Evolutionary conservation across 2,329 filamentous ascomycete genomes (phyloP).

Genomic region (Trichoderma semiorbis): DNA sequence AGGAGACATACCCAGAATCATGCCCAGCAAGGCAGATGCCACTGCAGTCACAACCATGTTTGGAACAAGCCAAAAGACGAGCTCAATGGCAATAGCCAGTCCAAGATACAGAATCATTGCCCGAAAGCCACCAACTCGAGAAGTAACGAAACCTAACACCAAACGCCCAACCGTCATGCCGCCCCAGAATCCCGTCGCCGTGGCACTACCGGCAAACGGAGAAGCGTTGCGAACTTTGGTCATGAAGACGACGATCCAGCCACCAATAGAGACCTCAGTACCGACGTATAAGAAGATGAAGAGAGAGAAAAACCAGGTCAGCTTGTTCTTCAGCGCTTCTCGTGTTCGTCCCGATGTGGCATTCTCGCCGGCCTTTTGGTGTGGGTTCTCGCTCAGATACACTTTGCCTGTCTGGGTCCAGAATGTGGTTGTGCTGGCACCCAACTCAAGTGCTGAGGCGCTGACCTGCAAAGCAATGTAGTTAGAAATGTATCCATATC

Average conservation of each 20-base stretch:
- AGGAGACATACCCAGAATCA: neutral
- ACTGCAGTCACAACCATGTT: slow-evolving; percentile 72
- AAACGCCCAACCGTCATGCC: slow-evolving; percentile 71
- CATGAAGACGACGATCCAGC: slow-evolving; percentile 86
- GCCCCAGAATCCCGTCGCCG: slow-evolving; percentile 77
- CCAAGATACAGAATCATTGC: slow-evolving; percentile 62
- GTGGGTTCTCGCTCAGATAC: slow-evolving; percentile 21
- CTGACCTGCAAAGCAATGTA: slow-evolving; percentile 50
- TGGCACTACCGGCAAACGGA: slow-evolving; percentile 63
- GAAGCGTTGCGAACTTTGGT: slow-evolving; percentile 66
- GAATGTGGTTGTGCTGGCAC: slow-evolving; percentile 52
- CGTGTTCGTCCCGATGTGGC: slow-evolving; percentile 41
- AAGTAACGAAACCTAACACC: slow-evolving; percentile 67
- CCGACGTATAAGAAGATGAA: slow-evolving; percentile 78
- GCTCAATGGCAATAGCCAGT: slow-evolving; percentile 60
- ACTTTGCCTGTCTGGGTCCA: slow-evolving; percentile 42
- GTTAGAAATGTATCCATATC: slow-evolving; percentile 23
- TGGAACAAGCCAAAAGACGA: slow-evolving; percentile 79
- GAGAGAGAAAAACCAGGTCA: slow-evolving; percentile 60
- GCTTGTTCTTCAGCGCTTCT: slow-evolving; percentile 8
- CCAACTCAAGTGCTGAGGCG: slow-evolving; percentile 51
- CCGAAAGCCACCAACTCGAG: slow-evolving; percentile 65
- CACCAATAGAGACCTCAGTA: slow-evolving; percentile 69
- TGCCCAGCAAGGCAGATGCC: slow-evolving; percentile 59
- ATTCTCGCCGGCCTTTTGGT: slow-evolving; percentile 39